Conservation (phyloP, 1,284 basidiomycete genomes). For the Rhodotorula sp. region DNA sequence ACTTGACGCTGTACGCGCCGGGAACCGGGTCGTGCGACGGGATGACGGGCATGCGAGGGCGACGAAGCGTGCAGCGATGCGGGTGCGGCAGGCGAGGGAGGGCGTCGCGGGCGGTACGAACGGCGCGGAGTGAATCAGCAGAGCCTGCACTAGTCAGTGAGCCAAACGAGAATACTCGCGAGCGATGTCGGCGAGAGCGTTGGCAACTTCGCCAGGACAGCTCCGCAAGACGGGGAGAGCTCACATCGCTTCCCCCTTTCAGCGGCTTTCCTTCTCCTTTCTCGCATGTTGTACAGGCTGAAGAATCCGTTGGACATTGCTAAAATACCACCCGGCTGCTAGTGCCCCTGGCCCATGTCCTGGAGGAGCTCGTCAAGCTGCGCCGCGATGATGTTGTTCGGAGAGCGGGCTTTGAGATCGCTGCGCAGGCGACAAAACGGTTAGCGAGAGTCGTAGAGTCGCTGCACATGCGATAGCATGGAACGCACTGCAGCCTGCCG, state of each 20-base stretch:
- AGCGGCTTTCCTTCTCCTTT: not conserved
- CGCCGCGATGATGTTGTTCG: slow-evolving; percentile 36
- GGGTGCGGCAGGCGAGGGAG: not conserved
- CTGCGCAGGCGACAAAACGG: not conserved
- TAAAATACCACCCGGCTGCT: not conserved
- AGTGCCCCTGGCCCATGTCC: slow-evolving; percentile 21
- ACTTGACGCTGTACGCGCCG: slow-evolving; percentile 4
- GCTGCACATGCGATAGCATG: not conserved
- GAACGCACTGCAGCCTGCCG: slow-evolving; percentile 31
- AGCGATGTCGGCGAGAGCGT: too few relatives aligned
- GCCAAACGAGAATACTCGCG: too few relatives aligned
- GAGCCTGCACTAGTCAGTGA: not conserved
- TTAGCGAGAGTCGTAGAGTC: too few relatives aligned
- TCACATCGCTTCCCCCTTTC: too few relatives aligned
- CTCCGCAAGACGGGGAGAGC: too few relatives aligned
- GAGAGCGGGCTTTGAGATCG: slow-evolving; percentile 31
- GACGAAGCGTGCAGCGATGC: not conserved
- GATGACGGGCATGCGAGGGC: not conserved
- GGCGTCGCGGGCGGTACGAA: not conserved
- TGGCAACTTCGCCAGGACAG: too few relatives aligned
- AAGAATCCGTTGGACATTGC: not conserved
- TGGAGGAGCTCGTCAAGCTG: slow-evolving; percentile 32
- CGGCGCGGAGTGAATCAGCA: not conserved
- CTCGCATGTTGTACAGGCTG: not conserved
- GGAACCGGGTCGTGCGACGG: not conserved